Conservation (phyloP, 1,284 basidiomycete species). For the Tilletia setariae region DNA sequence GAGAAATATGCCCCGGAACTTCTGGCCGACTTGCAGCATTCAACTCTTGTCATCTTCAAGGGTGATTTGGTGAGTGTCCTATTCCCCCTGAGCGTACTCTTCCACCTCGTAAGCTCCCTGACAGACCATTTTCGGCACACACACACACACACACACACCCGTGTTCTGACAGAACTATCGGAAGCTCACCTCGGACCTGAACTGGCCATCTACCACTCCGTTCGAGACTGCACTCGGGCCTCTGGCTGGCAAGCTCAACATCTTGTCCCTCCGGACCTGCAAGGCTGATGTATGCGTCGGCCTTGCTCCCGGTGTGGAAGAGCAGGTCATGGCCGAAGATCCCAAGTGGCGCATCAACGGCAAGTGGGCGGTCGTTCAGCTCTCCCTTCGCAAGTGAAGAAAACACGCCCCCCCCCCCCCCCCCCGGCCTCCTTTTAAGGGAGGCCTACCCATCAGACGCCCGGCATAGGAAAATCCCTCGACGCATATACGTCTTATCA, state of each 20-base stretch:
- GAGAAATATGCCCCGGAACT: conserved; percentile 61
- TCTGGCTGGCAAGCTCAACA: conserved; percentile 66
- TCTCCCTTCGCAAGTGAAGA: conserved; percentile 5
- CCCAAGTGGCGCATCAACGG: conserved; percentile 45
- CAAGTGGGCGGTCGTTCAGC: conserved; percentile 45
- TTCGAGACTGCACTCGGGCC: conserved; percentile 75
- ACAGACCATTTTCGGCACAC: no score
- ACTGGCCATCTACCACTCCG: conserved; percentile 79
- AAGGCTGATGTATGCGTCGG: conserved; percentile 71
- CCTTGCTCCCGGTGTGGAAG: conserved; percentile 36
- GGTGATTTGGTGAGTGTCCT: conserved; percentile 72
- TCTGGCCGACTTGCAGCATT: conserved; percentile 62
- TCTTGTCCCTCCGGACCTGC: conserved; percentile 84
- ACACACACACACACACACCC: no score
- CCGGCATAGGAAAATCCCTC: no score
- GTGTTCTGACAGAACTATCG: conserved; percentile 29
- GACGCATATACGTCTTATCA: no score
- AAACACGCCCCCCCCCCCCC: not conserved
- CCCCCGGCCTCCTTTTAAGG: not conserved
- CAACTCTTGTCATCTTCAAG: conserved; percentile 88
- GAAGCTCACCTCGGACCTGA: conserved; percentile 82
- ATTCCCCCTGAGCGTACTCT: not conserved
- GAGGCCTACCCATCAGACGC: not conserved
- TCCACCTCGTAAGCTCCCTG: not conserved
- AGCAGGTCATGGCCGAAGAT: conserved; percentile 35